phyloP scores from a whole-genome alignment of 108 stramenopile genomes.

The Conticribra weissflogii region DNA sequence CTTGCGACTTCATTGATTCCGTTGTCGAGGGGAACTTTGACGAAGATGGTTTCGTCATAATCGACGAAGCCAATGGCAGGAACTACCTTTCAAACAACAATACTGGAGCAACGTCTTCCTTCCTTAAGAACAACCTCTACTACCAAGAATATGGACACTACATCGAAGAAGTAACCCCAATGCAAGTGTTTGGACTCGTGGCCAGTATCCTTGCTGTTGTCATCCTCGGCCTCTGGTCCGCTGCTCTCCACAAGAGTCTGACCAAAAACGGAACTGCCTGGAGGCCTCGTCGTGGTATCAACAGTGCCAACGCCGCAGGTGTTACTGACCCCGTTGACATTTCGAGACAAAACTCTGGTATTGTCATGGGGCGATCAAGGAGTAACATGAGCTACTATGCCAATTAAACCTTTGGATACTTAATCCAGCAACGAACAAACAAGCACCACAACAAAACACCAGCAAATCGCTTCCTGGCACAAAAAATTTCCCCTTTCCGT shows the following conservation, averaged over 20 bases:
- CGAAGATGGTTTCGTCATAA: constrained; percentile 66
- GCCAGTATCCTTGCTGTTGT: constrained; percentile 17
- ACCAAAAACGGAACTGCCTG: constrained; percentile 3
- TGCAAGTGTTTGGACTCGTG: constrained; percentile 26
- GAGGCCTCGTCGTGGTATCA: constrained; percentile 19
- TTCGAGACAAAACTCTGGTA: constrained; percentile 5
- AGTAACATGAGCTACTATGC: too few relatives aligned
- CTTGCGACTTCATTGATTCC: constrained; percentile 73
- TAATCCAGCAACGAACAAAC: too few relatives aligned
- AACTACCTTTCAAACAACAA: too few relatives aligned
- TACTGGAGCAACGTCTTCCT: too few relatives aligned
- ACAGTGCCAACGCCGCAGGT: not conserved
- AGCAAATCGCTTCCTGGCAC: too few relatives aligned
- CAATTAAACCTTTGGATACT: too few relatives aligned
- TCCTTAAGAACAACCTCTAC: constrained; percentile 4
- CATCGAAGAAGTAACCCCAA: constrained; percentile 5
- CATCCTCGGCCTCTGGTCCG: constrained; percentile 22
- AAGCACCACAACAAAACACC: too few relatives aligned
- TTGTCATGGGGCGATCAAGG: constrained; percentile 9
- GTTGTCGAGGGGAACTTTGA: constrained; percentile 69
- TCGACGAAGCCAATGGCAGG: not conserved
- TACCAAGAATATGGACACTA: not conserved
- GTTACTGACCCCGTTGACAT: not conserved
- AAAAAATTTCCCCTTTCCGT: too few relatives aligned
- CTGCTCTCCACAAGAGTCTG: constrained; percentile 14